These are phyloP conservation scores for Pyrrhoderma lamaoense DNA, from an alignment of 1,284 basidiomycete genomes.

Conservation along the genomic window DNA sequence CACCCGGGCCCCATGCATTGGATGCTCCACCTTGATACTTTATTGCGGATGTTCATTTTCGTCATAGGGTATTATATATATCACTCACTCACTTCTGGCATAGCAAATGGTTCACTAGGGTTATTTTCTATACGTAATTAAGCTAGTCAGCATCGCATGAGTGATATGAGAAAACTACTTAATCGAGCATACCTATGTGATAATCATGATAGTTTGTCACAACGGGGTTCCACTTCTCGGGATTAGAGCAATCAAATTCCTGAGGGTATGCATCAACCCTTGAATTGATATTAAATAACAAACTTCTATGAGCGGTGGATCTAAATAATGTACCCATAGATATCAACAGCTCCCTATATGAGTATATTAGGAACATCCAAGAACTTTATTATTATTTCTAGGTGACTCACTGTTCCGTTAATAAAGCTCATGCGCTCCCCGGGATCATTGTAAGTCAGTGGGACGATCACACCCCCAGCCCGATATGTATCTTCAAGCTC, in stretches of 20 bases:
- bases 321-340: conserved; percentile 39
- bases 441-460: conserved; percentile 68
- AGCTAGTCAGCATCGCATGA: conserved; percentile 63
- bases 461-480: conserved; percentile 53
- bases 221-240: conserved; percentile 51
- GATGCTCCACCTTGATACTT: conserved; percentile 24
- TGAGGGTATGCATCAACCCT: conserved; percentile 64
- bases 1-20: conserved; percentile 23
- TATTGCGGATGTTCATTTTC: conserved; percentile 47
- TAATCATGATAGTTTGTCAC: conserved; percentile 31
- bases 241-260: conserved; percentile 66
- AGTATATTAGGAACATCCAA: conserved; percentile 28
- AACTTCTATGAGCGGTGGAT: neutral
- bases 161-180: conserved; percentile 51
- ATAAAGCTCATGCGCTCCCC: conserved; percentile 55
- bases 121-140: conserved; percentile 46
- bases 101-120: conserved; percentile 27
- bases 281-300: neutral
- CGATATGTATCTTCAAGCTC: conserved; percentile 53
- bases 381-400: neutral
- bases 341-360: conserved; percentile 49
- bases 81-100: conserved; percentile 28
- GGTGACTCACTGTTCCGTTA: conserved; percentile 46
- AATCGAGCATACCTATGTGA: conserved; percentile 24
- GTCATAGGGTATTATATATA: neutral